Percentiles rank a stretch among this genome's conserved stretches.
Conservation (phyloP, 495 filamentous ascomycete species). For the Penicillium herquei region DNA sequence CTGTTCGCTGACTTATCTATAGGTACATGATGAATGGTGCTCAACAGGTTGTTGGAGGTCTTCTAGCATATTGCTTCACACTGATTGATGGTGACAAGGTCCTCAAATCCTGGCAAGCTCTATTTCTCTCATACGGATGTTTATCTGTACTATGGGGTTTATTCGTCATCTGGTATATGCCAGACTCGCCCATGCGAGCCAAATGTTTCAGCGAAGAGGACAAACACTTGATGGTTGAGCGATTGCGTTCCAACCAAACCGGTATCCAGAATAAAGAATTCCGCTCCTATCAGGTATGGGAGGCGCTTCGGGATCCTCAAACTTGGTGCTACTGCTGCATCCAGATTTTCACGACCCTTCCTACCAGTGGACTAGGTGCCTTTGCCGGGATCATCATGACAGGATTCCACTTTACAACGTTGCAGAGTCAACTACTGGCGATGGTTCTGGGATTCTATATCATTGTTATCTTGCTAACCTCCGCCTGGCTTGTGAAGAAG, state of each 20-base stretch:
- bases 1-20: no score
- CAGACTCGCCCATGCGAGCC: slow-evolving; percentile 50
- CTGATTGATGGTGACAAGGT: slow-evolving; percentile 42
- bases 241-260: slow-evolving; percentile 49
- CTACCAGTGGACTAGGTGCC: slow-evolving; percentile 63
- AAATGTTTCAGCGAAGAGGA: slow-evolving; percentile 49
- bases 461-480: slow-evolving; percentile 55
- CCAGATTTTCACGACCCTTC: slow-evolving; percentile 64
- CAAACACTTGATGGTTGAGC: slow-evolving; percentile 49
- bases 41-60: slow-evolving; percentile 54
- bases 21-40: slow-evolving; percentile 67
- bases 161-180: slow-evolving; percentile 47
- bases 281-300: slow-evolving; percentile 45
- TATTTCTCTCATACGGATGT: slow-evolving; percentile 59
- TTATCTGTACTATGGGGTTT: slow-evolving; percentile 51
- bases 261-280: slow-evolving; percentile 55
- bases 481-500: slow-evolving; percentile 63
- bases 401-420: slow-evolving; percentile 40
- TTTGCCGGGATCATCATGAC: slow-evolving; percentile 63
- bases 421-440: slow-evolving; percentile 49
- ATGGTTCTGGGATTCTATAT: slow-evolving; percentile 74
- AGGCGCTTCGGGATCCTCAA: slow-evolving; percentile 44
- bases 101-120: slow-evolving; percentile 55
- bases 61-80: slow-evolving; percentile 59
- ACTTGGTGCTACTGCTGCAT: slow-evolving; percentile 51